Percentiles rank a stretch among this genome's conserved stretches.
Evolutionary conservation across 306 rosid species (phyloP).

Genomic region (Ochetophila trinervis): DNA sequence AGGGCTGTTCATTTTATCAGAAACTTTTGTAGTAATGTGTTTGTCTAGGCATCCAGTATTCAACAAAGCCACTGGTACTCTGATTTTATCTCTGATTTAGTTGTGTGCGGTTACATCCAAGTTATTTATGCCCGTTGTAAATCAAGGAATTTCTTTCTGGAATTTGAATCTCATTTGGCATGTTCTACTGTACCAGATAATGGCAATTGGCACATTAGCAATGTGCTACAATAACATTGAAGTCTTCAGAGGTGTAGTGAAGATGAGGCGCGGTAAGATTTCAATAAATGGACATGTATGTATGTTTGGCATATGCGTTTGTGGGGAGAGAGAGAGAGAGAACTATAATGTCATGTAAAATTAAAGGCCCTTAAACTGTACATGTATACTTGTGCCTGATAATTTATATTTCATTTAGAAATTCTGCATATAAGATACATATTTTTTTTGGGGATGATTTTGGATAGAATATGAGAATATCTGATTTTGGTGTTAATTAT

Average conservation of each 20-base stretch:
- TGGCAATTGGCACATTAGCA: slow-evolving; percentile 95
- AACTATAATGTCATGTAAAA: background rate
- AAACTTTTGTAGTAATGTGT: too few species aligned
- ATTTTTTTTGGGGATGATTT: background rate
- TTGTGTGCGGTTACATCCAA: too few species aligned
- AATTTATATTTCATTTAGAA: too few species aligned
- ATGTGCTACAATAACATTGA: slow-evolving; percentile 83
- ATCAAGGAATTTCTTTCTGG: background rate
- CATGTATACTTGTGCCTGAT: too few species aligned
- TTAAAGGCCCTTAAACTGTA: too few species aligned
- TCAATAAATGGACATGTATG: slow-evolving; percentile 14
- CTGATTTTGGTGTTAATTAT: background rate
- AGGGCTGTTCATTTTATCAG: too few species aligned
- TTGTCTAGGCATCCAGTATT: too few species aligned
- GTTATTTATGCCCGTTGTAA: too few species aligned
- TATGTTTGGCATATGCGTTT: slow-evolving; percentile 5
- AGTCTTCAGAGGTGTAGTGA: slow-evolving; percentile 94
- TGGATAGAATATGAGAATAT: background rate
- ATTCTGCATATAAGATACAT: background rate
- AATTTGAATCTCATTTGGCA: slow-evolving; percentile 27
- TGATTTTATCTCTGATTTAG: too few species aligned
- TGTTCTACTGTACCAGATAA: slow-evolving; percentile 50
- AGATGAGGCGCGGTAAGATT: slow-evolving; percentile 93
- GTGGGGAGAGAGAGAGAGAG: background rate
- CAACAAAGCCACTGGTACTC: too few species aligned